phyloP scores from a whole-genome alignment of 306 rosid genomes.

The Abrus pulchellus region DNA sequence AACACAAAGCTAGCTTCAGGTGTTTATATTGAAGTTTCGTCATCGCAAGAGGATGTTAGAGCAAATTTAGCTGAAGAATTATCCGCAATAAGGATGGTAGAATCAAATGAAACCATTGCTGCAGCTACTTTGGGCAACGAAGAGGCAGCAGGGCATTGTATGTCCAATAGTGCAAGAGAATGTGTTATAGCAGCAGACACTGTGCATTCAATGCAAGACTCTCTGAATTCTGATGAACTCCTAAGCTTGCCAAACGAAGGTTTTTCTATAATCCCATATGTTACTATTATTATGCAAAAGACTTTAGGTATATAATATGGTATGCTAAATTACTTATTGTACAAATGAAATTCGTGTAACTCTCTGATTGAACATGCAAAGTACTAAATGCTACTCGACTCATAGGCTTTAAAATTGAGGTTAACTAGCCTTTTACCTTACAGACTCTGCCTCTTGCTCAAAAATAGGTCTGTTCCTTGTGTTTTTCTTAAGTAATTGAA shows the following conservation, averaged over 20 bases:
- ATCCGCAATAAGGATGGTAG: slow-evolving; percentile 76
- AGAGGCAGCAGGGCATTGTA: slow-evolving; percentile 43
- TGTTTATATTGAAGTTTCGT: slow-evolving; percentile 50
- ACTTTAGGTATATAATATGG: slow-evolving; percentile 22
- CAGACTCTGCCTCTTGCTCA: not conserved
- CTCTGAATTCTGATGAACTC: slow-evolving; percentile 49
- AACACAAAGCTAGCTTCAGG: slow-evolving; percentile 49
- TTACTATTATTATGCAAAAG: slow-evolving; percentile 29
- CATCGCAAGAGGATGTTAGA: slow-evolving; percentile 66
- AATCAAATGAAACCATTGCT: slow-evolving; percentile 52
- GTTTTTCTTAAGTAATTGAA: not conserved
- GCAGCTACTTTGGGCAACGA: slow-evolving; percentile 43
- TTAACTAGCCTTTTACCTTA: not conserved
- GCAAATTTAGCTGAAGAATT: slow-evolving; percentile 73
- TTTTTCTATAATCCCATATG: slow-evolving; percentile 45
- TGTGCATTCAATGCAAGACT: slow-evolving; percentile 48
- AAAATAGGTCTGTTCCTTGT: not conserved
- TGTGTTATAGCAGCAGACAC: slow-evolving; percentile 45
- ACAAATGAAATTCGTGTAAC: not conserved
- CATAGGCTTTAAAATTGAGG: slow-evolving; percentile 1
- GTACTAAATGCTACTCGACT: not conserved
- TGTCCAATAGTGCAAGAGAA: slow-evolving; percentile 44
- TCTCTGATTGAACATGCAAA: not conserved
- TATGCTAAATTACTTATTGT: slow-evolving; percentile 25
- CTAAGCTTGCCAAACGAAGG: slow-evolving; percentile 62